Evolutionary conservation across 306 rosid genomes (phyloP).

Genomic region (Cicer bijugum): DNA sequence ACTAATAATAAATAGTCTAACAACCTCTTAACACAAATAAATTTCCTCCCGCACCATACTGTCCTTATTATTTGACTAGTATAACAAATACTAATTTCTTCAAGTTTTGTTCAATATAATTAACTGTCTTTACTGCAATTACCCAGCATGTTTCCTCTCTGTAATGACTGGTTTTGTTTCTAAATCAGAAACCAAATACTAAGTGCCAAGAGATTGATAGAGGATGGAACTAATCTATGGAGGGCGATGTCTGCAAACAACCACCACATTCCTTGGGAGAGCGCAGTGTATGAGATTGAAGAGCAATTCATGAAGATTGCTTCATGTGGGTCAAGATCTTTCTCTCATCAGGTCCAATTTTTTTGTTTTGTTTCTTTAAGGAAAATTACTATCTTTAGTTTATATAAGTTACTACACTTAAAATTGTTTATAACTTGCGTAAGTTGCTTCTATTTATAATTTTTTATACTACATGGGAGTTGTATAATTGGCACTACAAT

Average conservation of each 20-base stretch:
- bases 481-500: conserved; percentile 7
- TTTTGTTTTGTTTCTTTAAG: conserved; percentile 10
- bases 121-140: conserved; percentile 33
- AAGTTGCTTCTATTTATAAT: conserved; percentile 22
- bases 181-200: conserved; percentile 75
- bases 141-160: conserved; percentile 32
- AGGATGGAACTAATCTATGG: conserved; percentile 87
- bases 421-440: neutral
- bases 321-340: conserved; percentile 75
- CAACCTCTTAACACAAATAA: neutral
- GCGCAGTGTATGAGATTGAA: conserved; percentile 68
- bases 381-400: conserved; percentile 3
- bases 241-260: conserved; percentile 70
- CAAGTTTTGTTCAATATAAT: conserved; percentile 26
- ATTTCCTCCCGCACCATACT: conserved; percentile 5
- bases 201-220: conserved; percentile 70
- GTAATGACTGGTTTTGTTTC: conserved; percentile 28
- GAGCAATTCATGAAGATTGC: conserved; percentile 79
- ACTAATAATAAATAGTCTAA: too few species aligned
- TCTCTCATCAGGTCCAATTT: conserved; percentile 70
- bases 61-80: conserved; percentile 28
- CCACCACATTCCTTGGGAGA: conserved; percentile 72
- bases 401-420: conserved; percentile 13
- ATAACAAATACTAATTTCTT: conserved; percentile 28
- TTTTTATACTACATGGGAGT: conserved; percentile 1